Base-by-base conservation (phyloP, 345 rosid genomes). In the Fremontodendron californicum region DNA sequence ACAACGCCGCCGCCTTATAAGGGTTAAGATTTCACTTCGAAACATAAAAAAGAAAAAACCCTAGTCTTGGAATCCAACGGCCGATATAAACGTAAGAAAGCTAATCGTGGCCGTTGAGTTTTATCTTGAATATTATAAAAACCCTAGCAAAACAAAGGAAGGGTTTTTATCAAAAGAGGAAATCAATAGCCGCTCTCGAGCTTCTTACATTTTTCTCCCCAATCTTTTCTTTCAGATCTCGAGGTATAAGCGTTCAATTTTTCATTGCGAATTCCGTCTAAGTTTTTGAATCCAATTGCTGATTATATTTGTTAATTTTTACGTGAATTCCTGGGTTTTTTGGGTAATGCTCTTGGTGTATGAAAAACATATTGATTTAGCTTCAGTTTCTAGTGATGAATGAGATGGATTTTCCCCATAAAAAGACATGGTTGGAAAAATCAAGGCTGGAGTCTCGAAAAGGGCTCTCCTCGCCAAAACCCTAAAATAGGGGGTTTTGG, bases 371-470 rank as follows among this genome's bases (percentile, higher is more conserved):
- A 54, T 45, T 80, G 81, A 51, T 78, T 58, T 60, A 25, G 40
- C 25, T 13, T 33, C 54, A 43, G 62, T 65, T 75, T 46, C 54
- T 19, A 31, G 69, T 21, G 37, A 72, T 73, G 82, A 55, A 78
- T 65, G 78, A 61, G 49, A 64, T 72, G 75, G 23, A 49, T 11
- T 42, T 42, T 49, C 55, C 81, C 81, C 62, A 23, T 10, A 0
- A 49, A 61, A 48, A 67, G 42, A 15, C 48, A 72, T n/a, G 31
- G 60, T 51, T 71, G 43, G 15, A 46, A 66, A 68, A 83, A 90
- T 88, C 90, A 84, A 85, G 90, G 93, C 88, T 85, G 90, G 89
- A 85, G 76, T 88, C 91, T 90, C 87, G 68, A 63, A 82, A 81
- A 68, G 73, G 77, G 88, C 83, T 78, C 89, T 75, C 75, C 76